Evolutionary conservation across 208 protist species (phyloP), one percentile per base, ranked within the genome.

Genomic region (Leishmania major): DNA sequence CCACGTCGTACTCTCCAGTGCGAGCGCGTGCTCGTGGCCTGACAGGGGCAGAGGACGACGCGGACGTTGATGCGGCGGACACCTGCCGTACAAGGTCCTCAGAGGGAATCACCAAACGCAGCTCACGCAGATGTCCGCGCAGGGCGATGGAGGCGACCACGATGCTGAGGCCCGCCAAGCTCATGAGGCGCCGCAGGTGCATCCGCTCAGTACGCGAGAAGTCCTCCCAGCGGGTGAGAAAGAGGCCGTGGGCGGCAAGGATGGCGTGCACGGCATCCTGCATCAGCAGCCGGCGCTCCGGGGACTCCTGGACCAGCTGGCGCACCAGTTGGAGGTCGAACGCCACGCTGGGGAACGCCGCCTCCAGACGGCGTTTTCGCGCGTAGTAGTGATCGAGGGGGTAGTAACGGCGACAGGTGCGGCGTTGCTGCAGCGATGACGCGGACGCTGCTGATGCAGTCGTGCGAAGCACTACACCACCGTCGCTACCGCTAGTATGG

Each of bases 241-340:
- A 31, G 47, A 91, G 69, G 31, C 79, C 78, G 80, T 96, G 91
- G 1, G 91, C 87, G 5, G 79, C 75, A 51, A 95, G 83, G 17
- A 96, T 80, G 37, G 91, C 89, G 71, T 95, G 90, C 31, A 95
- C 70, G 11, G 92, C 92, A 79, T 97, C 94, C 71, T 88, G 82
- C 57, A 90, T 80, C 6, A 97, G 84, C 53, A 97, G 81, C 59
- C 86, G 86, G 11, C 83, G 83, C 74, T 95, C 91, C 15, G 94
- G 92, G 17, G 94, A 90, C 25, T 86, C 77, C 70, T 88, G 60
- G 0, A 97, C 83, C 17, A 95, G 81, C 67, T 86, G 77, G 47
- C 86, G 84, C 25, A 91, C 82, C 45, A 92, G 75, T 17, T 81
- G 78, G 10, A 87, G 72, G 75, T 95, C 91, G 75, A 97, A 91